A percentile compares a stretch with the other conserved stretches of the same genome.
phyloP scores from a whole-genome alignment of 2,329 filamentous ascomycete species.

The Falciphora oryzae region DNA sequence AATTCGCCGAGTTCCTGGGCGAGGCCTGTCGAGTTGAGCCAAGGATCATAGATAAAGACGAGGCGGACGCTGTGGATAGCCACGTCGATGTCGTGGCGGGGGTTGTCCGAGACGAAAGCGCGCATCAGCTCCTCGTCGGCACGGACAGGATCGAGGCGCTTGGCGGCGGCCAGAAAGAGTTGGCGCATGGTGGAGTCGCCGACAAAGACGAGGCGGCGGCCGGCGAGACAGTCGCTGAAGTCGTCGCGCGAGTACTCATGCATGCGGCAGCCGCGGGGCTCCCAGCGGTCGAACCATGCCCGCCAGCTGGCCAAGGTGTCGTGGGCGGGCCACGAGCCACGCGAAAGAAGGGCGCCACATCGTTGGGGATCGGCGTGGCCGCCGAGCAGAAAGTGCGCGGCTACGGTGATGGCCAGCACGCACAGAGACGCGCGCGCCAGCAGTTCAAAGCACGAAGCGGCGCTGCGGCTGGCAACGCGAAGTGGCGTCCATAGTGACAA shows the following conservation, averaged over 20 bases:
- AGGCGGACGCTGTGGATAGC: slow-evolving; percentile 39
- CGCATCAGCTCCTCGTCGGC: slow-evolving; percentile 29
- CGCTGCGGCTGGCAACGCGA: slow-evolving; percentile 4
- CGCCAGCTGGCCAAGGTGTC: slow-evolving; percentile 12
- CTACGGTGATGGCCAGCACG: not conserved
- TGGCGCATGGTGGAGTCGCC: slow-evolving; percentile 57
- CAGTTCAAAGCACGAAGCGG: not conserved
- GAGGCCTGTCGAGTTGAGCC: slow-evolving; percentile 44
- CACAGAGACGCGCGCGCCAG: not conserved
- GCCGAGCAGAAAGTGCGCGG: slow-evolving; percentile 5
- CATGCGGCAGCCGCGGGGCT: slow-evolving; percentile 54
- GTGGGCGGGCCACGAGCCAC: slow-evolving; percentile 43
- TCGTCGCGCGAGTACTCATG: slow-evolving; percentile 48
- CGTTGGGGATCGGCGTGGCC: slow-evolving; percentile 40
- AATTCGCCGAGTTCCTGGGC: slow-evolving; percentile 34
- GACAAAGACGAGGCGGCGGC: slow-evolving; percentile 49
- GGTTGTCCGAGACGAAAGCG: slow-evolving; percentile 27
- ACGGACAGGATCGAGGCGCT: slow-evolving; percentile 37
- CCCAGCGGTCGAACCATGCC: slow-evolving; percentile 43
- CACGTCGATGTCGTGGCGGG: slow-evolving; percentile 40
- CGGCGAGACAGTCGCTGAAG: slow-evolving; percentile 45
- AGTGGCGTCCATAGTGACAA: slow-evolving; percentile 3
- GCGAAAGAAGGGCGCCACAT: slow-evolving; percentile 44
- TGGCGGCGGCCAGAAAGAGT: slow-evolving; percentile 52
- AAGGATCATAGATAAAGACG: slow-evolving; percentile 59